These are phyloP conservation scores for Exophiala bonariae DNA, from an alignment of 2,329 filamentous ascomycete genomes.

Conservation along the genomic window DNA sequence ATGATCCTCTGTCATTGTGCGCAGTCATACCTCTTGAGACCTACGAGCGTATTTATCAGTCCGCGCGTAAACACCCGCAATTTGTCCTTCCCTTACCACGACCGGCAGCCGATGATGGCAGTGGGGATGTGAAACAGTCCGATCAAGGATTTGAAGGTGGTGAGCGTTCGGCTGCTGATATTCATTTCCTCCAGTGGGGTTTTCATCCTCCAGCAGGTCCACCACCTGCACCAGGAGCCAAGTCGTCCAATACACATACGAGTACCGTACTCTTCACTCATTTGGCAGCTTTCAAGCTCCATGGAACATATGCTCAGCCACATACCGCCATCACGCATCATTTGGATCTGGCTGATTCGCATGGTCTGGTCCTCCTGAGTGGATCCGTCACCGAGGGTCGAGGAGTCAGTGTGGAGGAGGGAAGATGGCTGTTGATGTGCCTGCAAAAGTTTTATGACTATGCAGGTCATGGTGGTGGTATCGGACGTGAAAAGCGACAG, in stretches of 20 bases:
- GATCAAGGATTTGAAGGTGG: constrained; percentile 36
- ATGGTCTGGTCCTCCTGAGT: constrained; percentile 82
- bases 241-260: constrained; percentile 55
- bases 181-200: constrained; percentile 95
- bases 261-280: constrained; percentile 89
- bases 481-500: constrained; percentile 59
- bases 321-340: constrained; percentile 96
- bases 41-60: constrained; percentile 70
- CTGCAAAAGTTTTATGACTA: constrained; percentile 86
- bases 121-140: constrained; percentile 28
- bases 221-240: constrained; percentile 26
- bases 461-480: constrained; percentile 55
- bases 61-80: constrained; percentile 74
- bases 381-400: constrained; percentile 74
- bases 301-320: constrained; percentile 84
- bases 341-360: constrained; percentile 70
- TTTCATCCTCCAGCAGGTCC: constrained; percentile 65
- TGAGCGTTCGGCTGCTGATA: constrained; percentile 70
- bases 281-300: constrained; percentile 86
- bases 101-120: constrained; percentile 27
- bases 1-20: constrained; percentile 73
- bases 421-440: constrained; percentile 87
- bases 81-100: constrained; percentile 84
- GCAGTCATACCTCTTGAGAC: constrained; percentile 73
- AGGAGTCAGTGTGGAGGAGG: constrained; percentile 76